phyloP scores from a whole-genome alignment of 23 red algal species.

The Gracilariopsis chorda region DNA sequence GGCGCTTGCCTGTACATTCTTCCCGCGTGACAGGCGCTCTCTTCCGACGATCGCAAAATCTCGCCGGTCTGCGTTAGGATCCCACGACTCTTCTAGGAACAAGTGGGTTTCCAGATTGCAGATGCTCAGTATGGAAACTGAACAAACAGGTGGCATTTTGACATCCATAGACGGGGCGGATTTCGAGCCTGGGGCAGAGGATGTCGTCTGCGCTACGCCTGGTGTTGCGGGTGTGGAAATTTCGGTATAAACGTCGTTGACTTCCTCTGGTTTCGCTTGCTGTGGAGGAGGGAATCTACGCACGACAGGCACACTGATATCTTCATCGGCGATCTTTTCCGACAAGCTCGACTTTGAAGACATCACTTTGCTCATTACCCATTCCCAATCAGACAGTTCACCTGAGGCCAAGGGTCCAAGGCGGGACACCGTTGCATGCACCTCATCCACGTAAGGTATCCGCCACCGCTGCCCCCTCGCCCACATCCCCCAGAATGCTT shows the following conservation, averaged over 20 bases:
- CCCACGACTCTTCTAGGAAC: conserved; percentile 14
- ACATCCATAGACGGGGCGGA: conserved; percentile 17
- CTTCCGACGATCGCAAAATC: conserved; percentile 34
- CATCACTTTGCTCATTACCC: conserved; percentile 57
- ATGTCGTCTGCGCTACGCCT: not conserved
- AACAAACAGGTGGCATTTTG: conserved; percentile 26
- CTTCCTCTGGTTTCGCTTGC: conserved; percentile 9
- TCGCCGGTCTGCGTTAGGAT: conserved; percentile 6
- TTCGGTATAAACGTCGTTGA: conserved; percentile 48
- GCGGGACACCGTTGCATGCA: conserved; percentile 39
- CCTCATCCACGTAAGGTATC: conserved; percentile 49
- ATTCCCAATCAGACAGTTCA: conserved; percentile 58
- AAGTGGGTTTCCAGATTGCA: conserved; percentile 32
- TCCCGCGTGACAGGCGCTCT: not conserved
- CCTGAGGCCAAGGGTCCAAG: conserved; percentile 17
- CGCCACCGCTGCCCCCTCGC: conserved; percentile 50
- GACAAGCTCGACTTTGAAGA: conserved; percentile 2
- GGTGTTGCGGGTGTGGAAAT: conserved; percentile 55
- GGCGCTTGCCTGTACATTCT: conserved; percentile 23
- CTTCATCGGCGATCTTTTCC: conserved; percentile 24
- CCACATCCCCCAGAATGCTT: conserved; percentile 68
- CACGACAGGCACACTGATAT: not conserved
- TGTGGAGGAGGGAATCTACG: conserved; percentile 37
- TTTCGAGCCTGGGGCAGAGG: not conserved
- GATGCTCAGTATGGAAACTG: conserved; percentile 36